Evolutionary conservation across 2,329 filamentous ascomycete genomes (phyloP).

Genomic region (Arthrinium phaeospermum): DNA sequence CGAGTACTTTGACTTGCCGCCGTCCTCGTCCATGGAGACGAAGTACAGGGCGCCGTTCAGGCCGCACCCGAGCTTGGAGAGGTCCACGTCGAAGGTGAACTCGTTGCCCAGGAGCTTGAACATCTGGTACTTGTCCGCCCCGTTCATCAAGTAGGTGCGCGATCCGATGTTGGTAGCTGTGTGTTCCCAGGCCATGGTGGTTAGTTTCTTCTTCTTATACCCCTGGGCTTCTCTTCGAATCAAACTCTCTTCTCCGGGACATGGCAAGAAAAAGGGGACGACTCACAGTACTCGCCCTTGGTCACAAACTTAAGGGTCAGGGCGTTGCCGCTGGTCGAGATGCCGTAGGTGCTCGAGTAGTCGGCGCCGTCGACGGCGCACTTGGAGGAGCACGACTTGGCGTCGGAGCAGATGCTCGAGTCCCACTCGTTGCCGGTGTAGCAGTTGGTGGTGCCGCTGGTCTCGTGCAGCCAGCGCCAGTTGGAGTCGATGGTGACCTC

Average conservation of each 20-base stretch:
- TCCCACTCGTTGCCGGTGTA: slow-evolving; percentile 51
- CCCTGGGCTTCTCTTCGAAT: too few relatives aligned
- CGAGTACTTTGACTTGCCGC: slow-evolving; percentile 52
- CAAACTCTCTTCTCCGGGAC: neutral
- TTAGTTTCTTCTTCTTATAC: too few relatives aligned
- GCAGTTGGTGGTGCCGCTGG: slow-evolving; percentile 50
- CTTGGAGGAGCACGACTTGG: slow-evolving; percentile 45
- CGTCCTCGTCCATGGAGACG: slow-evolving; percentile 59
- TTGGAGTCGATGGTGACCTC: slow-evolving; percentile 56
- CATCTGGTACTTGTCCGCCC: slow-evolving; percentile 60
- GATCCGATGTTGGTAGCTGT: slow-evolving; percentile 44
- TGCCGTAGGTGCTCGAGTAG: slow-evolving; percentile 52
- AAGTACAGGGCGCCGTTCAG: slow-evolving; percentile 68
- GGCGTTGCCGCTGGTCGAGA: slow-evolving; percentile 49
- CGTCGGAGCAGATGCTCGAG: slow-evolving; percentile 41
- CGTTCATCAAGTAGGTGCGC: slow-evolving; percentile 63
- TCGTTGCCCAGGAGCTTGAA: slow-evolving; percentile 64
- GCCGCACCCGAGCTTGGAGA: slow-evolving; percentile 64
- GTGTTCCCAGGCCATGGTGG: neutral
- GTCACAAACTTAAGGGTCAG: slow-evolving; percentile 57
- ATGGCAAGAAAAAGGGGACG: neutral
- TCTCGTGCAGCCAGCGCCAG: slow-evolving; percentile 56
- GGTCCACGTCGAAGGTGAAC: slow-evolving; percentile 68
- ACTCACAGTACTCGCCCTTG: slow-evolving; percentile 44
- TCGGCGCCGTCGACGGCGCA: slow-evolving; percentile 52